Conservation (phyloP, 2,329 filamentous ascomycete genomes). For the Trichoderma endophyticum region DNA sequence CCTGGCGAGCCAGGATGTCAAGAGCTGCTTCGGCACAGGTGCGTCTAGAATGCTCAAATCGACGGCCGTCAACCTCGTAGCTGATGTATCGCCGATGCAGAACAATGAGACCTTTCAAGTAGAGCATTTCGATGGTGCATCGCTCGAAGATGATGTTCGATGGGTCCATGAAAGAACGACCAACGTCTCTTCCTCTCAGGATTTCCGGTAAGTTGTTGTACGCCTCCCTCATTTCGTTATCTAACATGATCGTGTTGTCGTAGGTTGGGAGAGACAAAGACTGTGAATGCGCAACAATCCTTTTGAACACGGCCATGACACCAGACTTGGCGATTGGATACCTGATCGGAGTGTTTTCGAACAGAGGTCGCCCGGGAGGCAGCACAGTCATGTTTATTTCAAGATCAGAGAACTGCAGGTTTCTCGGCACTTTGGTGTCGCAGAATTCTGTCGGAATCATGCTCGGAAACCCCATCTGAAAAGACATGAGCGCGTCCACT, state of each 20-base stretch:
- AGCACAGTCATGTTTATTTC: not conserved
- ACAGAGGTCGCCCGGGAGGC: not conserved
- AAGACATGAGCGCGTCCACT: slow-evolving; percentile 2
- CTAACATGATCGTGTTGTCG: not conserved
- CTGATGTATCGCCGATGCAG: not conserved
- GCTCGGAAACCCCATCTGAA: slow-evolving; percentile 5
- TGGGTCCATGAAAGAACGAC: not conserved
- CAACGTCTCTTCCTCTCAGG: not conserved
- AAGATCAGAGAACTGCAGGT: not conserved
- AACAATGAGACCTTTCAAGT: not conserved
- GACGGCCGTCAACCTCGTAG: not conserved
- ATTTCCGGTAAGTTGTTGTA: not conserved
- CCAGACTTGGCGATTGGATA: slow-evolving; percentile 4
- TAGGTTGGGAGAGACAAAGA: not conserved
- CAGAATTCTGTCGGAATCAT: slow-evolving; percentile 10
- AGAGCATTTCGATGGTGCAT: not conserved
- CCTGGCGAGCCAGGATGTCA: not conserved
- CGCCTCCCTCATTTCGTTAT: not conserved
- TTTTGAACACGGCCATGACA: slow-evolving; percentile 1
- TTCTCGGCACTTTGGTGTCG: slow-evolving; percentile 9
- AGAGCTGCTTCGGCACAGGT: slow-evolving; percentile 1
- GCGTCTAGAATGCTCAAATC: not conserved
- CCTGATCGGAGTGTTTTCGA: not conserved
- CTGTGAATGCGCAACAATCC: slow-evolving; percentile 3
- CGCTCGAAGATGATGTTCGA: not conserved